Percentiles rank a stretch among this genome's conserved stretches.
These are phyloP conservation scores for Lindgomyces ingoldianus DNA, from an alignment of 495 filamentous ascomycete genomes.

Conservation along the genomic window DNA sequence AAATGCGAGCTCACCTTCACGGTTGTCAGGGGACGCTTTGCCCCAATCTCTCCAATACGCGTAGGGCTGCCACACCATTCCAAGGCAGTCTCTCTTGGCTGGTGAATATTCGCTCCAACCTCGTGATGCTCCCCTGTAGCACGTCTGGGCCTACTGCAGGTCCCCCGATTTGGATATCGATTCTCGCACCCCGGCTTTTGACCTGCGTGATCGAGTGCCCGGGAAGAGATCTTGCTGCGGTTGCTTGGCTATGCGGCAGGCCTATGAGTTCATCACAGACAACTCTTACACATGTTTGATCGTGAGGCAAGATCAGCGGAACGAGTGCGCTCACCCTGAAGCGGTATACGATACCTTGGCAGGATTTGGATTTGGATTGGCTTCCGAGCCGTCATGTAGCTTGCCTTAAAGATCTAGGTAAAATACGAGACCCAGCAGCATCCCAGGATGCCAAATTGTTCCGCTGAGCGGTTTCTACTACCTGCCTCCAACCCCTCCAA, in stretches of 20 bases:
- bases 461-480: neutral
- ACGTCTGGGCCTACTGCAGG: conserved; percentile 31
- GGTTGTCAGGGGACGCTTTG: neutral
- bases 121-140: conserved; percentile 16
- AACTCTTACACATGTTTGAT: neutral
- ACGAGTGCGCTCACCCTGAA: no score
- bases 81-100: neutral
- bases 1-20: neutral
- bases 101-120: neutral
- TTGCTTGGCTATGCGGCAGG: neutral
- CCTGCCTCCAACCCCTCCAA: neutral
- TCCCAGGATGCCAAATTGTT: neutral
- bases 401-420: neutral
- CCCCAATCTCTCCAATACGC: neutral
- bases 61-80: neutral
- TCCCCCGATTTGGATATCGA: conserved; percentile 30
- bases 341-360: no score
- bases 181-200: conserved; percentile 4
- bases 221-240: conserved; percentile 17
- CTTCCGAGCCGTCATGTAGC: neutral
- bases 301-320: neutral
- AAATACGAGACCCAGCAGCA: neutral
- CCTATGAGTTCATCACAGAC: conserved; percentile 1
- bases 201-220: conserved; percentile 15
- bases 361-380: no score